These are phyloP conservation scores for Glycyrrhiza uralensis DNA, from an alignment of 306 rosid species.

Conservation along the genomic window DNA sequence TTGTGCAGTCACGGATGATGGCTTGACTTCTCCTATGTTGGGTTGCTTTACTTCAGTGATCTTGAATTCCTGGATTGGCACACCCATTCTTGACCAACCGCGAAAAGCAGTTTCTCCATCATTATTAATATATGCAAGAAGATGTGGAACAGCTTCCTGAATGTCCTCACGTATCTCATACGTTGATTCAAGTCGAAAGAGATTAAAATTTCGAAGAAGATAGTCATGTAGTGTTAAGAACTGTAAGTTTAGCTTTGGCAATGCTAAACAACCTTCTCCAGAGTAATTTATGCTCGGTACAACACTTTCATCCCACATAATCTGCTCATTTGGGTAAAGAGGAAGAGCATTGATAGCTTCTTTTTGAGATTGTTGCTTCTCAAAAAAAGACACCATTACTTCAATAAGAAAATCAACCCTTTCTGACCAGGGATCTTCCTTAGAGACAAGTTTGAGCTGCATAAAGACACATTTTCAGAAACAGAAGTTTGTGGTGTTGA, in stretches of 20 bases:
- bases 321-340: slow-evolving; percentile 90
- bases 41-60: slow-evolving; percentile 85
- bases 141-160: slow-evolving; percentile 97
- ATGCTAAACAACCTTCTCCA: slow-evolving; percentile 98
- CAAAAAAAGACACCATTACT: slow-evolving; percentile 89
- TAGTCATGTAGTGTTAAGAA: slow-evolving; percentile 98
- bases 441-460: slow-evolving; percentile 88
- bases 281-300: slow-evolving; percentile 98
- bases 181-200: slow-evolving; percentile 96
- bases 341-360: slow-evolving; percentile 99
- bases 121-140: slow-evolving; percentile 77
- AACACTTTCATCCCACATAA: slow-evolving; percentile 99
- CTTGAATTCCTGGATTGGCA: slow-evolving; percentile 81
- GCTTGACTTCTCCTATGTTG: slow-evolving; percentile 98
- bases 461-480: slow-evolving; percentile 30
- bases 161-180: slow-evolving; percentile 98
- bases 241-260: slow-evolving; percentile 91
- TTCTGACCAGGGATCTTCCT: slow-evolving; percentile 91
- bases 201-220: slow-evolving; percentile 90
- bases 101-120: slow-evolving; percentile 91
- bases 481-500: not conserved
- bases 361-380: slow-evolving; percentile 94
- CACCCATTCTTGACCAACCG: slow-evolving; percentile 99
- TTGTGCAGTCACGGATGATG: slow-evolving; percentile 86
- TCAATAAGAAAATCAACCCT: slow-evolving; percentile 93